Base-by-base conservation (phyloP, 352 stramenopile genomes). In the Phytophthora syringae region DNA sequence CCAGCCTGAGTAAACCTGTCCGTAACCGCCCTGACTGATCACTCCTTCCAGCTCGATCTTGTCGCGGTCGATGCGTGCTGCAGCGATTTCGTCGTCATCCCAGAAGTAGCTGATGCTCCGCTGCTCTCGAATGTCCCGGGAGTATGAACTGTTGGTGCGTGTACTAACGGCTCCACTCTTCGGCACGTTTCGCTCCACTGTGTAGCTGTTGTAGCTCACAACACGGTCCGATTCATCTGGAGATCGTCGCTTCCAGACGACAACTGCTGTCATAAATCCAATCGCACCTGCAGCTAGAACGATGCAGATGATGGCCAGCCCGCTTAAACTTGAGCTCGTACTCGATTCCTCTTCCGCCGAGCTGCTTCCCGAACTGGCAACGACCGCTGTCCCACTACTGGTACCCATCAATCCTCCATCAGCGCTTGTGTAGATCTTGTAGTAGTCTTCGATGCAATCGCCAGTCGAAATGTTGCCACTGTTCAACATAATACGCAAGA, bases 91-190 rank as follows among this genome's bases (percentile, higher is more conserved):
- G 15, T 71, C 50, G 24, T 74, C 67, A 16, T 71, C 60, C 60
- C 67, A 74, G 50, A 71, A 71, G 67, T 71, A 74, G 60, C 67
- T 71, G 55, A 75, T 67, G n/a, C 61, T 68, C 3, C 51, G 50
- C 16, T 75, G 60, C 1, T 63, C 54, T 52, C 54, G 47, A 13
- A 39, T 28, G 6, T 62, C 52, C 18, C 34, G 47, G 15, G 25
- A 57, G 49, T 64, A 75, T 1, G 61, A 72, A 30, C 61, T 70
- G 51, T 61, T 54, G 20, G 59, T 60, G 11, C 56, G 43, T 25
- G 67, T 71, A 25, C 51, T 71, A 5, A 71, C 16, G 0, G 22
- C 22, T 22, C 57, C 0, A 43, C 55, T 72, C 22, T 64, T 75
- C 3, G 58, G 61, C n/a, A 50, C 52, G 7, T 64, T 59, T 0